A percentile compares a stretch with the other conserved stretches of the same genome.
Conservation (phyloP, 2,329 filamentous ascomycete species). For the Ophiostoma tasmaniense region DNA sequence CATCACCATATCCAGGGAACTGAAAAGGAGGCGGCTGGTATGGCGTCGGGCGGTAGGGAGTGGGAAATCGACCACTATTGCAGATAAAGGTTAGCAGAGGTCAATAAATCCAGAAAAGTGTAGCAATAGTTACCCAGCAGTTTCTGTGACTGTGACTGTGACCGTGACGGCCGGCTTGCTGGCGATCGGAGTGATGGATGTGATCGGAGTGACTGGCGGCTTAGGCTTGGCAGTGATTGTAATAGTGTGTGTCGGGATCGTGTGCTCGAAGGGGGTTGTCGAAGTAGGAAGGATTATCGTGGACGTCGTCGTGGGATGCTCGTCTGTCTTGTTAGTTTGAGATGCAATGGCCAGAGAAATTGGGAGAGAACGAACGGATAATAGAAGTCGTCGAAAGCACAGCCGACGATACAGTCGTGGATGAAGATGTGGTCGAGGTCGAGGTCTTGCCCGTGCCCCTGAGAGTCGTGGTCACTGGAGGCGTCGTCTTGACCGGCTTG, state of each 20-base stretch:
- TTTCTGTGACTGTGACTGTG: background rate
- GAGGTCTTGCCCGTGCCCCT: background rate
- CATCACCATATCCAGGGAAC: background rate
- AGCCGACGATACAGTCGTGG: no score
- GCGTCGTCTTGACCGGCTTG: background rate
- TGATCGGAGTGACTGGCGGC: background rate
- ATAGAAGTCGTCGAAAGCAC: background rate
- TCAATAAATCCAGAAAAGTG: background rate
- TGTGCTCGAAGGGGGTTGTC: background rate
- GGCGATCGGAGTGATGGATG: background rate
- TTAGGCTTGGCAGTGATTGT: background rate
- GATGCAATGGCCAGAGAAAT: background rate
- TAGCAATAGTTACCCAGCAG: background rate
- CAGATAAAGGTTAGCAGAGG: background rate
- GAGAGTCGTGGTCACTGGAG: background rate
- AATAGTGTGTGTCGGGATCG: background rate
- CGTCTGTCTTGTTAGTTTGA: background rate
- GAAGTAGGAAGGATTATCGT: background rate
- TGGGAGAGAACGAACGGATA: background rate
- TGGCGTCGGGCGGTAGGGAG: background rate
- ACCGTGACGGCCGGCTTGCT: background rate
- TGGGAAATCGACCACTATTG: background rate
- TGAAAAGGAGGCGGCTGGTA: background rate
- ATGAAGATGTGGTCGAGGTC: background rate
- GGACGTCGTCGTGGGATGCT: background rate